phyloP scores from a whole-genome alignment of 2,329 filamentous ascomycete genomes.

The Colletotrichum euphorbiae region DNA sequence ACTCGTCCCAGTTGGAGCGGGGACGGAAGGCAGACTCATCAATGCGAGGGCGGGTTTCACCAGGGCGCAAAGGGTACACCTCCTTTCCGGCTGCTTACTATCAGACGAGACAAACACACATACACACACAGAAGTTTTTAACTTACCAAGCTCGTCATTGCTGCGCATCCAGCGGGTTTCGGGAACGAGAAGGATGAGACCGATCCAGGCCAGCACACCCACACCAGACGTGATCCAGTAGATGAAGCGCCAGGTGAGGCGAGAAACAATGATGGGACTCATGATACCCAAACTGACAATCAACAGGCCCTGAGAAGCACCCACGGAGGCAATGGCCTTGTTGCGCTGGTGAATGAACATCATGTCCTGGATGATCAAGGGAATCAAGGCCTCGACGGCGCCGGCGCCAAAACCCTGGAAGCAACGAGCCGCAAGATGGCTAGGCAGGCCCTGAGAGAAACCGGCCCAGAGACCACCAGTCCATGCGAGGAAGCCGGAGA shows the following conservation, averaged over 20 bases:
- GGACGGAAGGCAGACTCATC: conserved; percentile 39
- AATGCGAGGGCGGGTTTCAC: conserved; percentile 39
- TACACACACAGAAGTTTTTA: no score
- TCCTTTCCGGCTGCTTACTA: conserved; percentile 36
- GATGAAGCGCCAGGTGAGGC: conserved; percentile 50
- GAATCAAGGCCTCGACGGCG: conserved; percentile 51
- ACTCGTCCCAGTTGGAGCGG: conserved; percentile 48
- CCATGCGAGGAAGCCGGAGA: conserved; percentile 49
- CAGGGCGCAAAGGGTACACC: conserved; percentile 39
- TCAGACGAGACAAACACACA: neutral
- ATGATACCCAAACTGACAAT: conserved; percentile 47
- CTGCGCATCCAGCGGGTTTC: conserved; percentile 51
- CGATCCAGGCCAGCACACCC: conserved; percentile 49
- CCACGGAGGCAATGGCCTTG: conserved; percentile 48
- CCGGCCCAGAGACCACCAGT: conserved; percentile 52
- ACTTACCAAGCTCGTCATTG: conserved; percentile 46
- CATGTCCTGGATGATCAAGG: conserved; percentile 53
- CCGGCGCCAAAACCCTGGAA: conserved; percentile 52
- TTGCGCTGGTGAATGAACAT: conserved; percentile 54
- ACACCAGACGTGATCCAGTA: conserved; percentile 50
- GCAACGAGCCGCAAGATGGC: conserved; percentile 49
- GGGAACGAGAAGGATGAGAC: conserved; percentile 50
- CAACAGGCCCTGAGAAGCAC: conserved; percentile 47
- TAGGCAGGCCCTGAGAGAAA: conserved; percentile 45
- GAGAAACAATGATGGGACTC: conserved; percentile 47